These are phyloP conservation scores for Taiozyma sp. DNA, from an alignment of 1,139 yeast genomes.

Conservation along the genomic window DNA sequence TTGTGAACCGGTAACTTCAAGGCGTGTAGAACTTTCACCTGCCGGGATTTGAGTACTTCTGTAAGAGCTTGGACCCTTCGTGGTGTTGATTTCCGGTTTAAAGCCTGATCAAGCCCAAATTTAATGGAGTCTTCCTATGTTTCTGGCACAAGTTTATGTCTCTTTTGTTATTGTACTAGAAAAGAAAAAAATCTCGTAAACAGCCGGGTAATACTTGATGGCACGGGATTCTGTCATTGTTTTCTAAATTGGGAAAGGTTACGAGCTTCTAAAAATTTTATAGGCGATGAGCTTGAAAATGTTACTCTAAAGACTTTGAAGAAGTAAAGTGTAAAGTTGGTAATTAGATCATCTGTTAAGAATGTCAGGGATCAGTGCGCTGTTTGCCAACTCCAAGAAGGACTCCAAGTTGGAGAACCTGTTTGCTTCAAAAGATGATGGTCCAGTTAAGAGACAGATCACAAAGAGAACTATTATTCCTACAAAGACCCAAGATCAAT, in stretches of 20 bases:
- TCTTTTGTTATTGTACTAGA: constrained; percentile 1
- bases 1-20: background rate
- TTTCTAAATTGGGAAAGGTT: background rate
- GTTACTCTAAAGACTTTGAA: background rate
- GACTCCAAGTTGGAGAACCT: constrained; percentile 20
- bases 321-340: background rate
- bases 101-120: background rate
- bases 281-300: constrained; percentile 17
- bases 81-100: background rate
- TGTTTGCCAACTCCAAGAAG: constrained; percentile 19
- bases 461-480: constrained; percentile 22
- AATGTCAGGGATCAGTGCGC: constrained; percentile 15
- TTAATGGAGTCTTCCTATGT: background rate
- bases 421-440: constrained; percentile 25
- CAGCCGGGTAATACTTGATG: constrained; percentile 5
- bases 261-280: background rate
- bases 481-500: constrained; percentile 6
- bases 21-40: background rate
- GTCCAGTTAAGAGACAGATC: constrained; percentile 25
- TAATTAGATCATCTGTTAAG: background rate
- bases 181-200: background rate
- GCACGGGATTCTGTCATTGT: background rate
- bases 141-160: background rate
- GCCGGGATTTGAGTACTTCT: background rate
- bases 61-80: background rate